phyloP scores from a whole-genome alignment of 163 green algal species.

The Smithsoniella earleae region DNA sequence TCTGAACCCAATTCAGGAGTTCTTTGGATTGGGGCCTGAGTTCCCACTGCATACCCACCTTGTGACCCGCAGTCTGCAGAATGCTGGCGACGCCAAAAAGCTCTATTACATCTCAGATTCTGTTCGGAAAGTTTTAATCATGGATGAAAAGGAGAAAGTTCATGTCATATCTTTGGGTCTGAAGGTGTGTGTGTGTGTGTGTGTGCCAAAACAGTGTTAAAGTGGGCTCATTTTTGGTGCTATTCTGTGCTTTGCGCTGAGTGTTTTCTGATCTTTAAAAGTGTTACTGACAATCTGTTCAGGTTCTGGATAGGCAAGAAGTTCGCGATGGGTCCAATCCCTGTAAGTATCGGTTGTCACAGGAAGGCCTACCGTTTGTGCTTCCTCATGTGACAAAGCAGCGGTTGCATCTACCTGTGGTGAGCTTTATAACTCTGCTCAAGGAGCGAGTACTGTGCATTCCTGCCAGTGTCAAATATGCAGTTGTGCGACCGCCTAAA shows the following conservation, averaged over 20 bases:
- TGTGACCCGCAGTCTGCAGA: slow-evolving; percentile 54
- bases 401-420: slow-evolving; percentile 46
- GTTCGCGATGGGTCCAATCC: slow-evolving; percentile 38
- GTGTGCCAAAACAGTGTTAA: too few species aligned
- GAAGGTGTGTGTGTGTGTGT: slow-evolving; percentile 69
- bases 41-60: slow-evolving; percentile 50
- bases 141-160: slow-evolving; percentile 57
- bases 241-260: too few species aligned
- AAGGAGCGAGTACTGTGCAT: slow-evolving; percentile 46
- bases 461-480: slow-evolving; percentile 31
- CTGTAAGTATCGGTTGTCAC: slow-evolving; percentile 70
- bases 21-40: slow-evolving; percentile 59
- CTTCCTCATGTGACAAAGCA: slow-evolving; percentile 74
- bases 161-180: slow-evolving; percentile 68
- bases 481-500: not conserved
- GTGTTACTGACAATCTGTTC: too few species aligned
- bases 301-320: slow-evolving; percentile 60
- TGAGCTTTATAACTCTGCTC: slow-evolving; percentile 60
- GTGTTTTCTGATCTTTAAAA: too few species aligned
- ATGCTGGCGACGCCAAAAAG: slow-evolving; percentile 34
- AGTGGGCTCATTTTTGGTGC: too few species aligned
- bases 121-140: slow-evolving; percentile 52
- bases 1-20: slow-evolving; percentile 37
- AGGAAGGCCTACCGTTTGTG: slow-evolving; percentile 80
- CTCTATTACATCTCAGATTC: slow-evolving; percentile 36